These are phyloP conservation scores for Bipolaris zeicola DNA, from an alignment of 2,329 filamentous ascomycete genomes.

Conservation along the genomic window DNA sequence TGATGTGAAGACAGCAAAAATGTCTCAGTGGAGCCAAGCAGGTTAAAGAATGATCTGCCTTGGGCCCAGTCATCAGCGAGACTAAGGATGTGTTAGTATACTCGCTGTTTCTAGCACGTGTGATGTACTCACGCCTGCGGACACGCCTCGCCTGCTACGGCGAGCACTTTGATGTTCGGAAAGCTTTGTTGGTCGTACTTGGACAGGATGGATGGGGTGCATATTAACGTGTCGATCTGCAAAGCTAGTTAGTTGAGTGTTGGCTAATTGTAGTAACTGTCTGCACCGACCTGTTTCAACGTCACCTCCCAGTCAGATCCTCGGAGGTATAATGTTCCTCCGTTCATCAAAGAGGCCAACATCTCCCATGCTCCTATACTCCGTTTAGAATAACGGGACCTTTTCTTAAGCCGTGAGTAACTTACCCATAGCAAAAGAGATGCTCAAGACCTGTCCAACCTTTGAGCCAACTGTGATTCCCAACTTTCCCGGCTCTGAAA, in stretches of 20 bases:
- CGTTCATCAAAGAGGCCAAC: constrained; percentile 62
- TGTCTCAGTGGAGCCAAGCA: constrained; percentile 65
- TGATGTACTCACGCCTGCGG: constrained; percentile 48
- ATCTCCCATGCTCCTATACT: constrained; percentile 64
- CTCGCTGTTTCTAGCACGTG: not conserved
- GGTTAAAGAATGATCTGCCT: constrained; percentile 53
- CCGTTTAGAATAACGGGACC: constrained; percentile 4
- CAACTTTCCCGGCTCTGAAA: constrained; percentile 58
- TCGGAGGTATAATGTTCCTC: constrained; percentile 61
- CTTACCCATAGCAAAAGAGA: constrained; percentile 67
- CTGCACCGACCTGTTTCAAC: constrained; percentile 51
- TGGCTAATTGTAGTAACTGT: not conserved
- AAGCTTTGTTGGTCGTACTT: constrained; percentile 56
- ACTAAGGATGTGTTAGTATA: constrained; percentile 22
- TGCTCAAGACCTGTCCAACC: constrained; percentile 62
- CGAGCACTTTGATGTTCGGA: constrained; percentile 59
- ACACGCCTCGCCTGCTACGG: constrained; percentile 62
- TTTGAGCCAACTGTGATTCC: constrained; percentile 57
- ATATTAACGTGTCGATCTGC: constrained; percentile 60
- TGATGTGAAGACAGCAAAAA: constrained; percentile 63
- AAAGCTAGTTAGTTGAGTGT: constrained; percentile 8
- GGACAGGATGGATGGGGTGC: constrained; percentile 61
- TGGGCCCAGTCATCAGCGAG: constrained; percentile 64
- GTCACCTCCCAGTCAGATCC: constrained; percentile 57
- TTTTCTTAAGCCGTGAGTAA: constrained; percentile 5